Base-by-base conservation (phyloP, 2,329 filamentous ascomycete species). In the Hymenoscyphus linearis region DNA sequence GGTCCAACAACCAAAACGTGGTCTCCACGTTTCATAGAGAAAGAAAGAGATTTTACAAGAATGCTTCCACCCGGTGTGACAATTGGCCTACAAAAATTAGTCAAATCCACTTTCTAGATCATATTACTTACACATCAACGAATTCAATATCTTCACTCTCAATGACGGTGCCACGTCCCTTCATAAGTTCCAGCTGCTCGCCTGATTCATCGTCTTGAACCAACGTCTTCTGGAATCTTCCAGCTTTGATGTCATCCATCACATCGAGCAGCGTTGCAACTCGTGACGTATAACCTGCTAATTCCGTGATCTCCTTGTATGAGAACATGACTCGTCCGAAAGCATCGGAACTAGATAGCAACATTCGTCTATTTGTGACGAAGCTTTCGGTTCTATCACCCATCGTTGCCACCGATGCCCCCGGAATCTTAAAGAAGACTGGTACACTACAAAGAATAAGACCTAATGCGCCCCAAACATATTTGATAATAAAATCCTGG, bases 251-350 rank as follows among this genome's bases (percentile, higher is more conserved):
- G 68, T 99, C 95, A 62, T 93, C 88, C 85, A 99, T 97, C 55
- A 98, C 93, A 62, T 96, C 89, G 14, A 99, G 80, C 3, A 99
- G 80, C 2, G 90, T 90, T 1, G 93, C 89, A 4, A 99, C 95
- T 58, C 95, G 87, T 10, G 92, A 93, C 0, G 95, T 99, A 77
- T 96, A 96, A 37, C 95, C 95, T 0, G 95, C 95, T 34, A 99
- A 80, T 75, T 99, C 93, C 73, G 93, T 96, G 65, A 99, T 88
- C 73, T 99, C 95, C 69, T 96, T 93, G 80, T 97, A 98, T 2
- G 91, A 96, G 77, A 96, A 97, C 93, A 97, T 97, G 66, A 98
- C 82, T 62, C 95, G 88, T 1, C 93, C 93, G 72, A 97, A 97
- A 26, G 93, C 93, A 73, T 99, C 95, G 0, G 93, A 98, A 1